A percentile compares a stretch with the other conserved stretches of the same genome.
These are phyloP conservation scores for Sporothrix inflata DNA, from an alignment of 2,329 filamentous ascomycete species.

Conservation along the genomic window DNA sequence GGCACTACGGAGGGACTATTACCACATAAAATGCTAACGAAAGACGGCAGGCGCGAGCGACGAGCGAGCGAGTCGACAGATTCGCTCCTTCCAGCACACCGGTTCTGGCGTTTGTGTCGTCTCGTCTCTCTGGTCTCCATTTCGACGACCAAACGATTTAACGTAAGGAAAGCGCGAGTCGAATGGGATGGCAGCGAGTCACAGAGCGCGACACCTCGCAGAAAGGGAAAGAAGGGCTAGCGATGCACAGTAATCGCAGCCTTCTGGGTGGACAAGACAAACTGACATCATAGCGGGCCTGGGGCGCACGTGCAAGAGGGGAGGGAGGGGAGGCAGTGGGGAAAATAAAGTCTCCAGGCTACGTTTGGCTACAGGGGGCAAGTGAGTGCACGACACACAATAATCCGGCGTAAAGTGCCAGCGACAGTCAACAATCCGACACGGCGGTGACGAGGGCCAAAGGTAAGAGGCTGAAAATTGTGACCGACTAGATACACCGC, in stretches of 20 bases:
- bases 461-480: background rate
- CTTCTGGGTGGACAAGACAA: constrained; percentile 23
- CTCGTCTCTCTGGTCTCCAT: background rate
- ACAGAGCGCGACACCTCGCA: constrained; percentile 7
- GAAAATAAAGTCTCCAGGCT: background rate
- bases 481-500: background rate
- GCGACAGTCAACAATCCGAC: background rate
- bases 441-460: background rate
- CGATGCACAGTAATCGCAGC: constrained; percentile 28
- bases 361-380: background rate
- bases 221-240: background rate
- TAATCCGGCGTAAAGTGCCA: background rate
- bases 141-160: constrained; percentile 47
- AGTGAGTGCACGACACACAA: no score
- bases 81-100: background rate
- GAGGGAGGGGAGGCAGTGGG: background rate
- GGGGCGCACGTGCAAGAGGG: constrained; percentile 16
- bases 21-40: constrained; percentile 50
- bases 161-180: constrained; percentile 48
- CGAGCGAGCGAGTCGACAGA: constrained; percentile 5
- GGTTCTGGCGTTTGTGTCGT: background rate
- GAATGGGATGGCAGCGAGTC: constrained; percentile 21
- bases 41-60: constrained; percentile 18
- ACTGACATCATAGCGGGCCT: constrained; percentile 30
- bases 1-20: constrained; percentile 43